These are phyloP conservation scores for Panus rudis DNA, from an alignment of 768 basidiomycete genomes.

Conservation along the genomic window DNA sequence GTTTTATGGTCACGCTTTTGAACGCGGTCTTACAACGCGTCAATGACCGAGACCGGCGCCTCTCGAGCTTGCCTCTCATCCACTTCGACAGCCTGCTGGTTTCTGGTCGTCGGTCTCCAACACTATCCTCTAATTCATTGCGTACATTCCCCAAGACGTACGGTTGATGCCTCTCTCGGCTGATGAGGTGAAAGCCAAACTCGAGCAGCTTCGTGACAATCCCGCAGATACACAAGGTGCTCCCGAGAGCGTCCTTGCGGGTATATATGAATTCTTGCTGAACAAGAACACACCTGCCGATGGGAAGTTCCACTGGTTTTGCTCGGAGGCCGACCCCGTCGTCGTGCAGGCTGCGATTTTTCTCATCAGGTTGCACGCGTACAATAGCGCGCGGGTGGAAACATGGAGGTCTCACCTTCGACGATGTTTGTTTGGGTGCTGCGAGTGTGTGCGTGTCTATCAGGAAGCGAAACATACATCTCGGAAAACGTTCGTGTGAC, in stretches of 20 bases:
- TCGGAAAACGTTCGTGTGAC: slow-evolving; percentile 59
- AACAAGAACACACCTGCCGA: slow-evolving; percentile 19
- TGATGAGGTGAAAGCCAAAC: slow-evolving; percentile 22
- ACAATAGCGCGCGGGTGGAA: slow-evolving; percentile 46
- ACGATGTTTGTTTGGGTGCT: slow-evolving; percentile 53
- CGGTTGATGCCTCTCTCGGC: neutral
- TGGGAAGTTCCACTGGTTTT: slow-evolving; percentile 71
- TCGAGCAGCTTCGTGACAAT: slow-evolving; percentile 48
- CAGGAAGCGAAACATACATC: slow-evolving; percentile 59
- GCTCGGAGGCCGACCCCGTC: slow-evolving; percentile 47
- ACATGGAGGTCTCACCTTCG: slow-evolving; percentile 57
- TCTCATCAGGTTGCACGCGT: slow-evolving; percentile 77
- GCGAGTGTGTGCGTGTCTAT: slow-evolving; percentile 62
- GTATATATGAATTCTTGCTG: slow-evolving; percentile 50
- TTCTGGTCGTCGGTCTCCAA: no score
- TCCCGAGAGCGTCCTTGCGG: slow-evolving; percentile 41
- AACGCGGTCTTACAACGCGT: no score
- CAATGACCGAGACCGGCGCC: no score
- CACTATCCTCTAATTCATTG: no score
- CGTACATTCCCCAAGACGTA: no score
- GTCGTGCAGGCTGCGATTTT: slow-evolving; percentile 70
- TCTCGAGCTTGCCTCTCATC: no score
- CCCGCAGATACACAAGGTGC: slow-evolving; percentile 47
- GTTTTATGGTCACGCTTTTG: no score
- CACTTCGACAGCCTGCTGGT: no score